Conservation (phyloP, 495 filamentous ascomycete species). For the Hyaloscypha bicolor region DNA sequence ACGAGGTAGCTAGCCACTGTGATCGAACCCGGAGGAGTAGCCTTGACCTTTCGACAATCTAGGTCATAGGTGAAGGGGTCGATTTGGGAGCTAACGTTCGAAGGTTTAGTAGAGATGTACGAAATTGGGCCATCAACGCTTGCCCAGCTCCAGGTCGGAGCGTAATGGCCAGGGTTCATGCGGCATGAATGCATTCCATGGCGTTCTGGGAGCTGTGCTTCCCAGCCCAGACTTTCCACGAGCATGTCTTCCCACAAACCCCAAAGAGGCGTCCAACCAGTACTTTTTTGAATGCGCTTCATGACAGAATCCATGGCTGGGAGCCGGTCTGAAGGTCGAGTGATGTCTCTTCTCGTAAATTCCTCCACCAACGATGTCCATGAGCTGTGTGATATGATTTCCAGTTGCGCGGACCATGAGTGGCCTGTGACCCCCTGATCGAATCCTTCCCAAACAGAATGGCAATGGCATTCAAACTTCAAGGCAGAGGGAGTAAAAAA, state of each 20-base stretch:
- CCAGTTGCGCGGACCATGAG: not conserved
- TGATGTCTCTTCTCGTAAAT: not conserved
- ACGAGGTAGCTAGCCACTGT: too few species aligned
- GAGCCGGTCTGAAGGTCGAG: not conserved
- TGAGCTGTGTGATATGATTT: not conserved
- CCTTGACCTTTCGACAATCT: too few species aligned
- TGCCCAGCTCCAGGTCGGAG: too few species aligned
- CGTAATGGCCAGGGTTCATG: too few species aligned
- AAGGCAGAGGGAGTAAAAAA: not conserved
- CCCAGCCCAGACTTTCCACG: not conserved
- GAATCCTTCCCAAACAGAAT: constrained; percentile 4
- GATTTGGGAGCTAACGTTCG: too few species aligned
- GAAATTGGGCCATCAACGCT: too few species aligned
- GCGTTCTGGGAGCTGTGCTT: too few species aligned
- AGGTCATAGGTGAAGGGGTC: too few species aligned
- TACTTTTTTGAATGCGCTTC: not conserved
- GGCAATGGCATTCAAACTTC: constrained; percentile 8
- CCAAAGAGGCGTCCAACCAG: not conserved
- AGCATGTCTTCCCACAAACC: not conserved
- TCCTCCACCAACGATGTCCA: not conserved
- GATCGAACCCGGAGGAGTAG: too few species aligned
- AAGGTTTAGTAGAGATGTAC: too few species aligned
- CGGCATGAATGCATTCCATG: too few species aligned
- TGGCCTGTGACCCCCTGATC: not conserved
- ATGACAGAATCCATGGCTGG: not conserved